These are phyloP conservation scores for Parastagonospora avenae DNA, from an alignment of 2,329 filamentous ascomycete species.

Conservation along the genomic window DNA sequence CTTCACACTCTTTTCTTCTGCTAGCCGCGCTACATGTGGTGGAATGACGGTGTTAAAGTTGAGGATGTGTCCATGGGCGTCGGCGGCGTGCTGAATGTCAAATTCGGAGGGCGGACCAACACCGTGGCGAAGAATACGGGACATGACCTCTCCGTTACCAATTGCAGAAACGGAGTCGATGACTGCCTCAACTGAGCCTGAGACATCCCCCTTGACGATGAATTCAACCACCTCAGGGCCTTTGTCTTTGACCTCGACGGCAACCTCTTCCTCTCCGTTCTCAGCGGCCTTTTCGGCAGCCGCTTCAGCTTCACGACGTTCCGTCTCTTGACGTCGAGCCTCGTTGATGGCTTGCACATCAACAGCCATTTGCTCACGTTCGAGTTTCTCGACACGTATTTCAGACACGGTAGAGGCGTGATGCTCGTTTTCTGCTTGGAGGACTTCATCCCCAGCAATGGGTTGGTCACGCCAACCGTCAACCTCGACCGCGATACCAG, in stretches of 20 bases:
- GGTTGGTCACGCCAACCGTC: slow-evolving; percentile 94
- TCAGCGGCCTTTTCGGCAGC: slow-evolving; percentile 41
- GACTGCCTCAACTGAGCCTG: slow-evolving; percentile 91
- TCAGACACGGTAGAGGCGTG: slow-evolving; percentile 78
- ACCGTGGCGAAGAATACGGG: slow-evolving; percentile 75
- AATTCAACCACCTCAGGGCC: slow-evolving; percentile 72
- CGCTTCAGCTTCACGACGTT: slow-evolving; percentile 66
- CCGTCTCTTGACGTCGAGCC: slow-evolving; percentile 60
- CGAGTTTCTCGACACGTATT: slow-evolving; percentile 73
- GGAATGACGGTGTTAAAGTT: slow-evolving; percentile 82
- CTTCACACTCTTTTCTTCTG: slow-evolving; percentile 71
- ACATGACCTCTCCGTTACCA: slow-evolving; percentile 81
- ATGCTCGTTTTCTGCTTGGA: slow-evolving; percentile 80
- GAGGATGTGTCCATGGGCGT: slow-evolving; percentile 76
- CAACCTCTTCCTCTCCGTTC: slow-evolving; percentile 22
- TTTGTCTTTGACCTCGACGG: slow-evolving; percentile 44
- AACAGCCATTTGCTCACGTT: slow-evolving; percentile 67
- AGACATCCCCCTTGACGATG: slow-evolving; percentile 89
- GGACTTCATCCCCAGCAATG: slow-evolving; percentile 81
- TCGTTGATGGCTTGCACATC: slow-evolving; percentile 82
- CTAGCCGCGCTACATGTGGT: slow-evolving; percentile 69
- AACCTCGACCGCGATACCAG: slow-evolving; percentile 88
- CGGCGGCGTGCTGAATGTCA: slow-evolving; percentile 85
- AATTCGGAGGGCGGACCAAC: slow-evolving; percentile 83
- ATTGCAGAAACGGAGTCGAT: slow-evolving; percentile 75